Percentiles rank a stretch among this genome's conserved stretches.
These are phyloP conservation scores for Mycena amicta DNA, from an alignment of 768 basidiomycete genomes.

Conservation along the genomic window DNA sequence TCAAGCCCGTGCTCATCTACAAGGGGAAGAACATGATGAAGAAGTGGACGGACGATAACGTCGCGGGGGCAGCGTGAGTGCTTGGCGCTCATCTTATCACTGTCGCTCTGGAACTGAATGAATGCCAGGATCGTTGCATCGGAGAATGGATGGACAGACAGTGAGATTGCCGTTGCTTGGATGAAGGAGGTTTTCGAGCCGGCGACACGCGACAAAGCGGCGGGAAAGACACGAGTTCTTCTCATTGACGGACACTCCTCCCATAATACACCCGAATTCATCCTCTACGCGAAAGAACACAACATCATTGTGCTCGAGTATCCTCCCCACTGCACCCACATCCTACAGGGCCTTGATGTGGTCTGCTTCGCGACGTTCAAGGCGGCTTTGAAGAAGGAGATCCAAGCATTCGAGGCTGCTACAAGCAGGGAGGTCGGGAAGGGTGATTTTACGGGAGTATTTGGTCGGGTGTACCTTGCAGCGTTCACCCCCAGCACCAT, in stretches of 20 bases:
- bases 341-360: constrained; percentile 46
- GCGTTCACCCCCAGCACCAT: constrained; percentile 21
- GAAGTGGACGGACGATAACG: constrained; percentile 39
- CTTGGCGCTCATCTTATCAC: neutral
- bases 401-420: constrained; percentile 28
- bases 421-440: constrained; percentile 28
- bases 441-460: constrained; percentile 30
- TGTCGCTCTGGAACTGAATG: constrained; percentile 2
- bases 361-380: constrained; percentile 47
- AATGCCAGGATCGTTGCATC: constrained; percentile 26
- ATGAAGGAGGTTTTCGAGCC: constrained; percentile 34
- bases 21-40: constrained; percentile 37
- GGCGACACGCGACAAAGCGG: constrained; percentile 37
- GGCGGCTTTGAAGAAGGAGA: constrained; percentile 25
- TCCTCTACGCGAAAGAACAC: constrained; percentile 34
- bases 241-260: constrained; percentile 46
- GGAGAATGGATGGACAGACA: constrained; percentile 36
- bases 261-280: constrained; percentile 36
- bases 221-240: constrained; percentile 32
- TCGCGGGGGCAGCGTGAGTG: constrained; percentile 35
- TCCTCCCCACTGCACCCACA: constrained; percentile 40
- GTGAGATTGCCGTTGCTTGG: constrained; percentile 28
- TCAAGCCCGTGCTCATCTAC: constrained; percentile 39
- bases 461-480: constrained; percentile 20
- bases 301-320: constrained; percentile 33